Percentiles rank a stretch among this genome's conserved stretches.
Conservation (phyloP, 495 filamentous ascomycete species). For the Thermothielavioides terrestris region DNA sequence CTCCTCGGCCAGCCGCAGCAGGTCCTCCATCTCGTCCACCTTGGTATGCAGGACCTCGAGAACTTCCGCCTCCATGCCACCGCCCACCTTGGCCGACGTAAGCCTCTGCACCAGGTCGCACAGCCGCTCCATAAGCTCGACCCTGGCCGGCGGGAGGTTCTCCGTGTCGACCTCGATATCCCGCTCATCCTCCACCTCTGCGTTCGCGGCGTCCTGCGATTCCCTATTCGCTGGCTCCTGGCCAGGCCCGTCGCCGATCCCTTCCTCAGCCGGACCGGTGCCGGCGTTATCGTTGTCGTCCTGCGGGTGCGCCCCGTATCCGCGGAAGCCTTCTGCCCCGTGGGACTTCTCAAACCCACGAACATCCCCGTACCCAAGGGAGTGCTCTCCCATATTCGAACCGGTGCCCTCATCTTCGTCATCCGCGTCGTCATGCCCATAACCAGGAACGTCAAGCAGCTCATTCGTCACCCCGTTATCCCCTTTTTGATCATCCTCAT, state of each 20-base stretch:
- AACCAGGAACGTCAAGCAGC: no score
- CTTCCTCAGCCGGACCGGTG: no score
- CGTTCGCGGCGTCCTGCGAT: neutral
- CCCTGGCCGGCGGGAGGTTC: conserved; percentile 37
- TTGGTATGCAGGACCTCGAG: conserved; percentile 32
- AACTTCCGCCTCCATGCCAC: conserved; percentile 19
- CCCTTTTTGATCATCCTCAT: neutral
- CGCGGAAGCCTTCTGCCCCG: neutral
- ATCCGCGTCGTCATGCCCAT: conserved; percentile 2
- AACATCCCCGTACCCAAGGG: neutral
- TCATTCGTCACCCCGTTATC: no score
- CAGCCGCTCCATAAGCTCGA: conserved; percentile 36
- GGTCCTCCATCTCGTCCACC: conserved; percentile 40
- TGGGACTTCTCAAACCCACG: neutral
- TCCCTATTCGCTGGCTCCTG: conserved; percentile 1
- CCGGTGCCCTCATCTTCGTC: conserved; percentile 7
- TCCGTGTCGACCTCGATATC: conserved; percentile 14
- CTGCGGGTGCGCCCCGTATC: neutral
- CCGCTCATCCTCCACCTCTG: neutral
- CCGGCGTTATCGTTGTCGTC: conserved; percentile 1
- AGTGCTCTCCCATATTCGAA: neutral
- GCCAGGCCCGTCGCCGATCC: no score
- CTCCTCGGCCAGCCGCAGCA: conserved; percentile 16
- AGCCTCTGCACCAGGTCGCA: conserved; percentile 38
- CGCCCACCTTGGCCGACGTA: conserved; percentile 10